Conservation (phyloP, 2,329 filamentous ascomycete genomes). For the Byssoonygena ceratinophila region DNA sequence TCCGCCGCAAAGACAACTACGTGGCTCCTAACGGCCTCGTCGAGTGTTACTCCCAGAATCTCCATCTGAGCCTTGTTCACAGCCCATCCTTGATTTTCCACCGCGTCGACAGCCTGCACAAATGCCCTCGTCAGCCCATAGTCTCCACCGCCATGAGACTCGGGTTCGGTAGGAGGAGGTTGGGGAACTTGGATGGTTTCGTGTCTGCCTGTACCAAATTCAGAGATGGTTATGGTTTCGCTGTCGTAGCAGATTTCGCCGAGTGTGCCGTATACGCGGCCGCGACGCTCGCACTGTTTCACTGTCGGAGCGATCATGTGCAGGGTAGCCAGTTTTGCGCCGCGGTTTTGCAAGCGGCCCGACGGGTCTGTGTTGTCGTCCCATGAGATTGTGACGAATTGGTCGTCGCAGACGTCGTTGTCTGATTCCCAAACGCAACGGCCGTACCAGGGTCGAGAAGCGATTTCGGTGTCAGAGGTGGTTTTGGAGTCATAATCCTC, state of each 20-base stretch:
- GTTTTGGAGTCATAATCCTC: conserved; percentile 49
- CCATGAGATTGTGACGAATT: conserved; percentile 80
- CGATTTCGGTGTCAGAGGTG: conserved; percentile 44
- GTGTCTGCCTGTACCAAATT: conserved; percentile 51
- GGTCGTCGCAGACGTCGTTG: conserved; percentile 90
- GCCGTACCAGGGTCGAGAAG: conserved; percentile 60
- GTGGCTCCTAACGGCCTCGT: conserved; percentile 82
- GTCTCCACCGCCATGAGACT: conserved; percentile 64
- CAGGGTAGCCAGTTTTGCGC: conserved; percentile 74
- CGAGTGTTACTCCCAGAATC: conserved; percentile 69
- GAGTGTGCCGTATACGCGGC: conserved; percentile 71
- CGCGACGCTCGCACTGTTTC: conserved; percentile 75
- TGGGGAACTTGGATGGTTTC: conserved; percentile 51
- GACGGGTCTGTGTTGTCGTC: conserved; percentile 47
- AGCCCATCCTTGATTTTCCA: conserved; percentile 58
- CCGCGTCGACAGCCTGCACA: conserved; percentile 66
- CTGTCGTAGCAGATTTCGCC: conserved; percentile 85
- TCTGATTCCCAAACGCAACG: conserved; percentile 91
- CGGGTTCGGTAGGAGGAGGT: conserved; percentile 46
- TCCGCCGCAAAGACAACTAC: conserved; percentile 91
- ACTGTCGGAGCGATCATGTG: conserved; percentile 92
- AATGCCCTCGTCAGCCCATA: conserved; percentile 72
- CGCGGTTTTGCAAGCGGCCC: conserved; percentile 32
- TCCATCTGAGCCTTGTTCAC: conserved; percentile 62
- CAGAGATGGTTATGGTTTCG: conserved; percentile 59